Evolutionary conservation across 352 stramenopile species (phyloP), one percentile per base, ranked within the genome.

Genomic region (Plasmopara muralis): DNA sequence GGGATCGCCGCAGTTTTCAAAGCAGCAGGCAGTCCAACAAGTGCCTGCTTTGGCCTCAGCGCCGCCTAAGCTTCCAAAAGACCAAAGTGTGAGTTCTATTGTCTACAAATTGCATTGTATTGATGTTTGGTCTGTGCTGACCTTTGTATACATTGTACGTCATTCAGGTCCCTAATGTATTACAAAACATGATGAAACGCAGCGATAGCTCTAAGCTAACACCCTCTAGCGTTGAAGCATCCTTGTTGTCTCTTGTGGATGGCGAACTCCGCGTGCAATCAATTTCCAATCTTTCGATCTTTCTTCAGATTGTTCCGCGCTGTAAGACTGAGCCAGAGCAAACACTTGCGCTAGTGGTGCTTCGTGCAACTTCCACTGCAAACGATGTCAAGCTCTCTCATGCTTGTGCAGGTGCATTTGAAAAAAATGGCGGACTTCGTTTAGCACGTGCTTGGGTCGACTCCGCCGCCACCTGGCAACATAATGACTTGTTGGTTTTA

Each of bases 401-500:
- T 29, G 61, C 70, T 7, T 91, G 75, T 63, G 77, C 75, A 7
- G 45, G 37, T 16, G 68, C 70, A 10, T 93, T 89, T 54, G 83
- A 93, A 50, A 85, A 83, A 47, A 73, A 64, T 34, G 80, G 77
- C 14, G 83, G 83, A 0, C 54, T 93, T 29, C 85, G 85, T 57
- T 68, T 89, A n/a, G 74, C 80, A 33, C 82, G 79, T 49, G 60
- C 72, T 30, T 93, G 83, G 83, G 74, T 93, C 12, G 78, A 89
- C 29, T 71, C 78, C 41, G 80, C 80, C 13, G 77, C 91, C 5
- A 68, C 84, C 16, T 91, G 78, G 77, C 78, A 82, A 56, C 83
- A 93, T 61, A 85, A 69, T 28, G 79, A 90, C 43, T 66, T 93
- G 43, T 65, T 93, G 38, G 75, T 90, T 45, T 60, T 91, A 45